These are phyloP conservation scores for Penicillium sp. DNA, from an alignment of 2,329 filamentous ascomycete genomes.

Conservation along the genomic window DNA sequence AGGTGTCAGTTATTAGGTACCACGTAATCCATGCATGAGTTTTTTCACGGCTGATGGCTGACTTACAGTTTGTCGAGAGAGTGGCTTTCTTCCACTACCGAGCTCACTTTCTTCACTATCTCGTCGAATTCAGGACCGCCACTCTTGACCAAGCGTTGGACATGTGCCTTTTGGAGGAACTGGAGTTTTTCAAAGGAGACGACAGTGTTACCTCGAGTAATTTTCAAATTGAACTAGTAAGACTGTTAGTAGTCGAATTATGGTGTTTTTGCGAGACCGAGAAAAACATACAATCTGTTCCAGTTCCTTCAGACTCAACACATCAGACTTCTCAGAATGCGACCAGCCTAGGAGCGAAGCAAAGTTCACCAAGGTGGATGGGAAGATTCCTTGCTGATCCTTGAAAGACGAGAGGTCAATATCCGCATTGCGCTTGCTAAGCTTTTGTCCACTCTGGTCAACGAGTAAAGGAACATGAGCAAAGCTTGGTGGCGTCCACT, in stretches of 20 bases:
- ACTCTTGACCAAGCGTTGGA: conserved; percentile 48
- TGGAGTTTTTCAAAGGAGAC: conserved; percentile 78
- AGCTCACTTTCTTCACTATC: conserved; percentile 40
- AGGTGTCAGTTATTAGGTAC: conserved; percentile 1
- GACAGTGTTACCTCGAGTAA: conserved; percentile 86
- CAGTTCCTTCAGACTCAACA: conserved; percentile 70
- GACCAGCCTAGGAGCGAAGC: conserved; percentile 83
- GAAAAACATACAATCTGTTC: conserved; percentile 59
- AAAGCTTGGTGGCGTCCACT: conserved; percentile 71
- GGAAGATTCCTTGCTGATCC: conserved; percentile 58
- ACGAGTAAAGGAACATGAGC: conserved; percentile 77
- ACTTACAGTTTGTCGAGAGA: conserved; percentile 33
- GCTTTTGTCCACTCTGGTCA: conserved; percentile 67
- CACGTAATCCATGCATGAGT: not conserved
- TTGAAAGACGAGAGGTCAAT: conserved; percentile 61
- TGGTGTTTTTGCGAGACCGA: not conserved
- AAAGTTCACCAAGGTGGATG: conserved; percentile 73
- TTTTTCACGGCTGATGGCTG: not conserved
- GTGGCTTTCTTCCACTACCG: conserved; percentile 27
- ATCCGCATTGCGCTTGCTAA: conserved; percentile 80
- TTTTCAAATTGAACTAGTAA: conserved; percentile 73
- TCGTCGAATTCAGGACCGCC: conserved; percentile 46
- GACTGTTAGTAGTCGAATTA: conserved; percentile 24
- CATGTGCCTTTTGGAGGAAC: conserved; percentile 73
- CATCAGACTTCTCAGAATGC: conserved; percentile 64